Evolutionary conservation across 306 rosid species (phyloP).

Genomic region (Quillaja saponaria): DNA sequence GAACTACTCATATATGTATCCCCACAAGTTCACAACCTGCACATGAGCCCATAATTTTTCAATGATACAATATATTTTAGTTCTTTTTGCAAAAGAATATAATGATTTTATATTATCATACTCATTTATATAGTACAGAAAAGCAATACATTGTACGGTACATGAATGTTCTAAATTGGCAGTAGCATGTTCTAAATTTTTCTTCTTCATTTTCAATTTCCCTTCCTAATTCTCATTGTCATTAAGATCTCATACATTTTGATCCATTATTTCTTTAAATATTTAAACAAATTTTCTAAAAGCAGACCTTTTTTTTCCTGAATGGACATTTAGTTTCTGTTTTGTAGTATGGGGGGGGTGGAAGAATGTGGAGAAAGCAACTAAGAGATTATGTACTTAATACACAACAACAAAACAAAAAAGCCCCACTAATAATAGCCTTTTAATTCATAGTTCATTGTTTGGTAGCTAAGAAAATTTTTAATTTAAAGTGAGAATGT

Average conservation of each 20-base stretch:
- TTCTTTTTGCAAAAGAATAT: conserved; percentile 21
- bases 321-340: conserved; percentile 34
- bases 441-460: conserved; percentile 27
- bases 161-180: conserved; percentile 24
- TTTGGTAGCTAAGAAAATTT: conserved; percentile 28
- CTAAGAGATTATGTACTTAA: conserved; percentile 27
- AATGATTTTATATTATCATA: conserved; percentile 13
- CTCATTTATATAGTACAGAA: too few species aligned
- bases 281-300: conserved; percentile 13
- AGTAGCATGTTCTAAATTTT: conserved; percentile 8
- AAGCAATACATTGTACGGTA: conserved; percentile 27
- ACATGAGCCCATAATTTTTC: too few species aligned
- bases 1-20: too few species aligned
- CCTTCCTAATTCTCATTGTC: conserved; percentile 7
- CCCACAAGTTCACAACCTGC: too few species aligned
- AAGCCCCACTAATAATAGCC: conserved; percentile 51
- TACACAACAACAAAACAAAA: conserved; percentile 38
- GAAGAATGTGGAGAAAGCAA: conserved; percentile 56
- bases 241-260: conserved; percentile 18
- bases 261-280: conserved; percentile 20
- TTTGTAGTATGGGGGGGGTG: conserved; percentile 40
- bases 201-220: background rate
- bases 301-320: conserved; percentile 32
- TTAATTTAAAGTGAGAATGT: conserved; percentile 46
- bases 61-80: background rate